A percentile compares a stretch with the other conserved stretches of the same genome.
Evolutionary conservation across 202 grass and related monocot genomes (phyloP).

Genomic region (Digitaria exilis): DNA sequence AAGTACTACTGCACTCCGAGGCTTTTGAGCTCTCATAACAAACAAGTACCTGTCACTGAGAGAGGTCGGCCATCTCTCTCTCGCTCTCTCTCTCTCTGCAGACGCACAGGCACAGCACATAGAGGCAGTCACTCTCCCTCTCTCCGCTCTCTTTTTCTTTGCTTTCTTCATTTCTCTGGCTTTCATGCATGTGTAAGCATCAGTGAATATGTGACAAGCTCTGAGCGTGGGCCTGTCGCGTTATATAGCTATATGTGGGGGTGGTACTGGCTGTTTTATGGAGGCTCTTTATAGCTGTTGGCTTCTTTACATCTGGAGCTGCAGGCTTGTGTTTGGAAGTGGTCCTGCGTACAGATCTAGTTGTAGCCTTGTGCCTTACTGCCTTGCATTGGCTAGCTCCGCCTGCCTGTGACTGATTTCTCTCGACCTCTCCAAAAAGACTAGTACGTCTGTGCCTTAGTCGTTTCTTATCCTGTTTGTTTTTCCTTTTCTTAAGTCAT

Average conservation of each 20-base stretch:
- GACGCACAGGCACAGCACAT: background rate
- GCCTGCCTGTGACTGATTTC: conserved; percentile 37
- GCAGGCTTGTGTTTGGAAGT: conserved; percentile 80
- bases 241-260: conserved; percentile 67
- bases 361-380: conserved; percentile 50
- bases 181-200: conserved; percentile 93
- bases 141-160: conserved; percentile 26
- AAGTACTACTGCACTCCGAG: conserved; percentile 60
- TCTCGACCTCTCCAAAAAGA: conserved; percentile 36
- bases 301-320: conserved; percentile 88
- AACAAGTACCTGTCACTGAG: conserved; percentile 69
- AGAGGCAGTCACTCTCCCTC: background rate
- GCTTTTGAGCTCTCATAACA: conserved; percentile 86
- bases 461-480: conserved; percentile 49
- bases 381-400: conserved; percentile 41
- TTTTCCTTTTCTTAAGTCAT: conserved; percentile 46
- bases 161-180: conserved; percentile 75
- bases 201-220: conserved; percentile 91
- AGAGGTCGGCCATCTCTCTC: conserved; percentile 44
- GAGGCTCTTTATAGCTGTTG: conserved; percentile 86
- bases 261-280: conserved; percentile 71
- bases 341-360: conserved; percentile 68
- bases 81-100: conserved; percentile 15
- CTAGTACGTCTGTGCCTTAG: background rate
- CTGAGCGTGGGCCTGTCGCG: conserved; percentile 72